A percentile compares a stretch with the other conserved stretches of the same genome.
phyloP scores from a whole-genome alignment of 345 rosid species.

The Hypericum perforatum region DNA sequence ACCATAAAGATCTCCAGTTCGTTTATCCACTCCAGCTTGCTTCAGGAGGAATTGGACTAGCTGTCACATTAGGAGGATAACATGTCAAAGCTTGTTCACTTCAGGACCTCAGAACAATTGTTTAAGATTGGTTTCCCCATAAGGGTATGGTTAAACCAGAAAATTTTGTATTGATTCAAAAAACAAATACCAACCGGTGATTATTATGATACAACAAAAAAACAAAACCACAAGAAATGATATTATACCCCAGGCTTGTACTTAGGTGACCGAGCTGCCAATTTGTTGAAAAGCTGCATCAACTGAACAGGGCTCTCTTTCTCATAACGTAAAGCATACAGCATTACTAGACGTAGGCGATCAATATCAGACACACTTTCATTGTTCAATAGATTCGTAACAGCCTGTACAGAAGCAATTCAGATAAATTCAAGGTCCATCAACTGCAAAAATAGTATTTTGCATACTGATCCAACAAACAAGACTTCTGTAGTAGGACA shows the following conservation, averaged over 20 bases:
- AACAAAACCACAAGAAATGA: not conserved
- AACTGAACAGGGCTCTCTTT: constrained; percentile 94
- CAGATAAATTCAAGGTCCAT: constrained; percentile 10
- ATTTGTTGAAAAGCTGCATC: constrained; percentile 94
- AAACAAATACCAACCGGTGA: no score
- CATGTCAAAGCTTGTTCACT: constrained; percentile 14
- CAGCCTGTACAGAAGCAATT: constrained; percentile 56
- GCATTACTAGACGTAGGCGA: constrained; percentile 72
- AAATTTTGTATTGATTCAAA: no score
- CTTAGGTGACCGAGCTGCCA: constrained; percentile 82
- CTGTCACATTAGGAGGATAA: constrained; percentile 37
- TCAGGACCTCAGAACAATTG: not conserved
- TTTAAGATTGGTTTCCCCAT: not conserved
- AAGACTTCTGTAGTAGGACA: no score
- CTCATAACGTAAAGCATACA: constrained; percentile 95
- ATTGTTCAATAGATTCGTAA: constrained; percentile 70
- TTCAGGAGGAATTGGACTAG: constrained; percentile 90
- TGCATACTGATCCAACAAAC: no score
- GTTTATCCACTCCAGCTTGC: constrained; percentile 93
- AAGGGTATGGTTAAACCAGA: no score
- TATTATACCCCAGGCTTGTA: constrained; percentile 88
- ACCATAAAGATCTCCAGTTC: constrained; percentile 92
- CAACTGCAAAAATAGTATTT: not conserved
- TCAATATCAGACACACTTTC: constrained; percentile 84
- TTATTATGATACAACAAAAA: no score